Percentiles rank a stretch among this genome's conserved stretches.
Evolutionary conservation across 768 basidiomycete species (phyloP).

Genomic region (Neoboletus brunneissimus): DNA sequence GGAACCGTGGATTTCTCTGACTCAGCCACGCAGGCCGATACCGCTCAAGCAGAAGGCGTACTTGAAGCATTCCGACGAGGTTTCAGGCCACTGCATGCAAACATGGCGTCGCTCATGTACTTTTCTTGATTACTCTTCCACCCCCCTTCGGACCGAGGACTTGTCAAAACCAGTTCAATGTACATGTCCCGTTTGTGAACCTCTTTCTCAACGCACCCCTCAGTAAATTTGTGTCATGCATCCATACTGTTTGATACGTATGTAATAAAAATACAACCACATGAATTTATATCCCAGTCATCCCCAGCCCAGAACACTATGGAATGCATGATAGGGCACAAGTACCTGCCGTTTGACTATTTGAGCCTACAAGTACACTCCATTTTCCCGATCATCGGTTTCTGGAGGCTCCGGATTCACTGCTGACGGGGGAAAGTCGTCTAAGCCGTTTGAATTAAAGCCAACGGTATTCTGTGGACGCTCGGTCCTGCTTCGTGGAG

Average conservation of each 20-base stretch:
- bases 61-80: slow-evolving; percentile 48
- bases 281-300: neutral
- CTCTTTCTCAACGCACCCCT: neutral
- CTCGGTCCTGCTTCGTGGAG: neutral
- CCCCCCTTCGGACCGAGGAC: neutral
- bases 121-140: slow-evolving; percentile 39
- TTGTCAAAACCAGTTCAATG: neutral
- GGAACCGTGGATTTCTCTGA: slow-evolving; percentile 59
- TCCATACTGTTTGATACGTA: neutral
- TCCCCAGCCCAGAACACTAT: neutral
- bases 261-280: neutral
- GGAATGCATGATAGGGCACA: neutral
- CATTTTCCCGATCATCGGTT: slow-evolving; percentile 10
- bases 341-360: neutral
- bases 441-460: slow-evolving; percentile 17
- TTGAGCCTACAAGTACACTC: slow-evolving; percentile 29
- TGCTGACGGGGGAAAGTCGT: neutral
- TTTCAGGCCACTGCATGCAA: slow-evolving; percentile 56
- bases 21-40: slow-evolving; percentile 47
- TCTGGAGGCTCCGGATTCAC: neutral
- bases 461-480: slow-evolving; percentile 1
- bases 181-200: neutral
- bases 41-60: slow-evolving; percentile 38
- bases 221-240: neutral
- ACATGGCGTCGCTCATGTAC: slow-evolving; percentile 55